Percentiles rank a stretch among this genome's conserved stretches.
Conservation (phyloP, 2,329 filamentous ascomycete genomes). For the Clarireedia hainanense region DNA sequence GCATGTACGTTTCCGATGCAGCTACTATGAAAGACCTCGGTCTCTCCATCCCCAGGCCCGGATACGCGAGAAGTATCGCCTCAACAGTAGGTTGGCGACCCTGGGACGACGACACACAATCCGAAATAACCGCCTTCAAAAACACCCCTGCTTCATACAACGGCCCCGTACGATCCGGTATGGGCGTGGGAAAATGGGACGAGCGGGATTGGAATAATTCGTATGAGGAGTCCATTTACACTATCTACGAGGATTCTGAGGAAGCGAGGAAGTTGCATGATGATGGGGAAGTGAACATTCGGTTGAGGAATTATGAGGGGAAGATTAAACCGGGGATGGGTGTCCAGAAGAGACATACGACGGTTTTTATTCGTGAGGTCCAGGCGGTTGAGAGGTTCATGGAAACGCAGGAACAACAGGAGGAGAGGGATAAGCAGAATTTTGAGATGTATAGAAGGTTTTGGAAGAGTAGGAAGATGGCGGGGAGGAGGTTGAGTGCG, state of each 20-base stretch:
- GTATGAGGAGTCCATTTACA: not conserved
- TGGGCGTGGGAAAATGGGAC: not conserved
- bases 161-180: not conserved
- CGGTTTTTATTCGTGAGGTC: not conserved
- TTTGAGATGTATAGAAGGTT: slow-evolving; percentile 3
- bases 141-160: not conserved
- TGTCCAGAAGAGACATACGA: not conserved
- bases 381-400: not conserved
- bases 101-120: not conserved
- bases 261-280: not conserved
- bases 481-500: not conserved
- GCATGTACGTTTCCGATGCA: not conserved
- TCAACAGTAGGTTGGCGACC: not conserved
- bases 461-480: not conserved
- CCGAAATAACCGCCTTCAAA: not conserved
- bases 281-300: not conserved
- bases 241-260: not conserved
- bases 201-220: not conserved
- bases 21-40: not conserved
- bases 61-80: not conserved
- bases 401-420: not conserved
- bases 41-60: not conserved
- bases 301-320: not conserved
- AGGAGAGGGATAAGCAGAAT: slow-evolving; percentile 2
- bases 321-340: not conserved